Evolutionary conservation across 2,329 filamentous ascomycete species (phyloP).

Genomic region (Parasarocladium wereldwijsianum): DNA sequence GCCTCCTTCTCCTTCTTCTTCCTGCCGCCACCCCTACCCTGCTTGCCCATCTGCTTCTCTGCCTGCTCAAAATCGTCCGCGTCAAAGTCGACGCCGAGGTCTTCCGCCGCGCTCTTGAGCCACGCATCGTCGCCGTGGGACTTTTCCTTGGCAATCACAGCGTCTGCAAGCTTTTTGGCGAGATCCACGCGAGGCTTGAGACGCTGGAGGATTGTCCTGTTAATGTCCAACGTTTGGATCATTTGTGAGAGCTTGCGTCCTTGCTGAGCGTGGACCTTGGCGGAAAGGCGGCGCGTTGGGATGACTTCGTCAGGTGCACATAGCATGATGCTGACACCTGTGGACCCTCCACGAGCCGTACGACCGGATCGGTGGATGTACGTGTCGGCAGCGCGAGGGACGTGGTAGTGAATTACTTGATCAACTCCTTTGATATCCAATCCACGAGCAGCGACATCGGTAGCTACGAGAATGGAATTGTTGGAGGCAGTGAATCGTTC

Average conservation of each 20-base stretch:
- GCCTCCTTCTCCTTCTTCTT: conserved; percentile 63
- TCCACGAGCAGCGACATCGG: conserved; percentile 84
- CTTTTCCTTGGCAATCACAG: conserved; percentile 74
- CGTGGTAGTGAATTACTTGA: conserved; percentile 86
- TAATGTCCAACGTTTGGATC: conserved; percentile 70
- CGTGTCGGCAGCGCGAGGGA: conserved; percentile 77
- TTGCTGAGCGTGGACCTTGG: conserved; percentile 62
- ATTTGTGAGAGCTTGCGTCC: conserved; percentile 43
- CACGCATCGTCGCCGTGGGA: conserved; percentile 71
- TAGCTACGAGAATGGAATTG: conserved; percentile 68
- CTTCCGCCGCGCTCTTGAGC: conserved; percentile 72
- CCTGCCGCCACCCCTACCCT: conserved; percentile 56
- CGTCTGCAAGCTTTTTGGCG: conserved; percentile 78
- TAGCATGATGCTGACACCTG: conserved; percentile 72
- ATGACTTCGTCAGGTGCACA: conserved; percentile 85
- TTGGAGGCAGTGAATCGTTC: conserved; percentile 54
- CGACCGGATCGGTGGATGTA: conserved; percentile 94
- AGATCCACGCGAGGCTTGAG: conserved; percentile 65
- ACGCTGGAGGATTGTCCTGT: conserved; percentile 61
- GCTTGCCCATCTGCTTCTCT: conserved; percentile 47
- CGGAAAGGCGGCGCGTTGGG: conserved; percentile 68
- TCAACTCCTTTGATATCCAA: conserved; percentile 87
- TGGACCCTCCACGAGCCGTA: conserved; percentile 69
- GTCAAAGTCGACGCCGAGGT: conserved; percentile 88
- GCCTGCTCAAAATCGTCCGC: conserved; percentile 78